Conservation (phyloP, 2,329 filamentous ascomycete species). For the Apiospora pterosperma region DNA sequence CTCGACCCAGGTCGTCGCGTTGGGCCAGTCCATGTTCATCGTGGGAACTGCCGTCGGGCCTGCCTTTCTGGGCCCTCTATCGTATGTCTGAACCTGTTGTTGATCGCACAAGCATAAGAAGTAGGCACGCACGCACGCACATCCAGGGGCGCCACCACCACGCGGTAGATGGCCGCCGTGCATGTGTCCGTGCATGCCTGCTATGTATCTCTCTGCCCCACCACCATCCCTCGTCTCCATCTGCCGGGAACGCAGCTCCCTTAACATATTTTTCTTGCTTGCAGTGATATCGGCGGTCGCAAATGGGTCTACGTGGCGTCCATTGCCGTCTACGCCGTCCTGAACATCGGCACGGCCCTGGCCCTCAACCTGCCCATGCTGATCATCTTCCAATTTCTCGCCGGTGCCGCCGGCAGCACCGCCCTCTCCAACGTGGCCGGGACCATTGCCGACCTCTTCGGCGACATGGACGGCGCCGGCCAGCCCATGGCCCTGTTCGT, state of each 20-base stretch:
- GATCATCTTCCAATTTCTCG: constrained; percentile 34
- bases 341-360: constrained; percentile 32
- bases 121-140: not conserved
- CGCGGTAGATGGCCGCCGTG: not conserved
- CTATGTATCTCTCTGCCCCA: not conserved
- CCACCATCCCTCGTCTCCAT: too few species aligned
- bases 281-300: constrained; percentile 36
- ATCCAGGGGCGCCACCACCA: not conserved
- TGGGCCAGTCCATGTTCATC: constrained; percentile 40
- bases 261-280: constrained; percentile 1
- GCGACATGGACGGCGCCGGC: constrained; percentile 33
- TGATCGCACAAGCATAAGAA: not conserved
- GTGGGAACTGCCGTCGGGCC: constrained; percentile 38
- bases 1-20: constrained; percentile 32
- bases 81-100: constrained; percentile 24
- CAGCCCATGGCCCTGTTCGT: constrained; percentile 42
- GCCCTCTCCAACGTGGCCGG: constrained; percentile 32
- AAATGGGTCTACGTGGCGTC: constrained; percentile 41
- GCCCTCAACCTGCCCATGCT: constrained; percentile 34
- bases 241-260: not conserved
- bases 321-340: constrained; percentile 29
- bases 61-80: constrained; percentile 36
- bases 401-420: constrained; percentile 30
- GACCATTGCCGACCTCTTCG: constrained; percentile 32
- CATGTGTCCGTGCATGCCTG: not conserved